These are phyloP conservation scores for Grigorovia humatica DNA, from an alignment of 805 yeast species.

Conservation along the genomic window DNA sequence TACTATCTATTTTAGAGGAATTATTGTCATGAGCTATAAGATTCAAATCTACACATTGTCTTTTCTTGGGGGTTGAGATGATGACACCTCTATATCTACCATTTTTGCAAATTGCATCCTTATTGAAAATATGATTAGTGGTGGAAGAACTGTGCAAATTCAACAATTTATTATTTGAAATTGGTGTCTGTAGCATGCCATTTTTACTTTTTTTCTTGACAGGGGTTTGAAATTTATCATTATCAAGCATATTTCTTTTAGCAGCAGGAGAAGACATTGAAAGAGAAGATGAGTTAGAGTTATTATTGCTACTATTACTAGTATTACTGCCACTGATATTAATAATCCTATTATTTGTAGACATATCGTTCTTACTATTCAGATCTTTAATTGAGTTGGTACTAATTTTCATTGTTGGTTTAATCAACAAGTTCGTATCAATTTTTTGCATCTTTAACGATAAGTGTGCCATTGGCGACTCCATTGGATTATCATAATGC, in stretches of 20 bases:
- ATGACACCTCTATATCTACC: conserved; percentile 24
- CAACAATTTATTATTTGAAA: background rate
- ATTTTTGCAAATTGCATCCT: conserved; percentile 10
- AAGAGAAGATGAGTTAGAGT: background rate
- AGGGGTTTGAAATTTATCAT: background rate
- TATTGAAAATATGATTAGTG: background rate
- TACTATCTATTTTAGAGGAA: too few species aligned
- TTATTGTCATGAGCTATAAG: background rate
- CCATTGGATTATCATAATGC: conserved; percentile 26
- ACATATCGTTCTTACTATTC: background rate
- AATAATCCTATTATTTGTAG: background rate
- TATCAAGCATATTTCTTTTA: background rate
- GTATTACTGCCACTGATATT: background rate
- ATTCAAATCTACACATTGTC: background rate
- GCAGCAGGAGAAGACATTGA: background rate
- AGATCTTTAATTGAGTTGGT: background rate
- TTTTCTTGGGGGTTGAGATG: conserved; percentile 18
- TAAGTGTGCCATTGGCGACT: conserved; percentile 30
- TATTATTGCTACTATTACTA: background rate
- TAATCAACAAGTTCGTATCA: conserved; percentile 20
- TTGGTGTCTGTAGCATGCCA: conserved; percentile 1
- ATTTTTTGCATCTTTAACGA: conserved; percentile 25
- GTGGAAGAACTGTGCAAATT: background rate
- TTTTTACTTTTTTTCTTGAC: conserved; percentile 1
- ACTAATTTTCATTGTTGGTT: conserved; percentile 29